phyloP scores from a whole-genome alignment of 441 rosid species.

The Pelargonium myrrhifolium region DNA sequence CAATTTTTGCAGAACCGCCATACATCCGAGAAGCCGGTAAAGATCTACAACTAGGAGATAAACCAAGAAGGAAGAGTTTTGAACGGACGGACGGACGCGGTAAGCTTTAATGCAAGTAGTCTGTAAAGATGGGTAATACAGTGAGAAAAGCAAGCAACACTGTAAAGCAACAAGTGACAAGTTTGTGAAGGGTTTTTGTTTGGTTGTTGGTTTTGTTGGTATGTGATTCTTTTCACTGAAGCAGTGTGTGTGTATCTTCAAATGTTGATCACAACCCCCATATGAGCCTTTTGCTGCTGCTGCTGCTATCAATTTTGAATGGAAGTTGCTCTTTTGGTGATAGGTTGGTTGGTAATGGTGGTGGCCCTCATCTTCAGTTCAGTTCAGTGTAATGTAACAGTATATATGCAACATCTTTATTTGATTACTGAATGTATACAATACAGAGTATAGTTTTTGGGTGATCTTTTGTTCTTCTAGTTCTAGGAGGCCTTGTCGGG shows the following conservation, averaged over 20 bases:
- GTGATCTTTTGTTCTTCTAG: too few relatives aligned
- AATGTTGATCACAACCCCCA: not conserved
- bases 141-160: not conserved
- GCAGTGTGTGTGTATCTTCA: not conserved
- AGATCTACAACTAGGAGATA: slow-evolving; percentile 42
- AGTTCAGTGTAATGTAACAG: slow-evolving; percentile 25
- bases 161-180: not conserved
- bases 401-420: slow-evolving; percentile 23
- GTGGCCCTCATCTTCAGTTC: slow-evolving; percentile 10
- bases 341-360: too few relatives aligned
- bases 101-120: not conserved
- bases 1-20: slow-evolving; percentile 48
- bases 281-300: not conserved
- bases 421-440: slow-evolving; percentile 19
- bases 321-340: not conserved
- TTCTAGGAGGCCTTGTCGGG: too few relatives aligned
- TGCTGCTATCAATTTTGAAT: slow-evolving; percentile 9
- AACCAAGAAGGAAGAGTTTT: not conserved
- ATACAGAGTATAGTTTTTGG: slow-evolving; percentile 26
- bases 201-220: slow-evolving; percentile 5
- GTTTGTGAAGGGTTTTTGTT: not conserved
- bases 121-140: slow-evolving; percentile 6
- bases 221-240: not conserved
- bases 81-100: not conserved
- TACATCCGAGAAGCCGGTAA: slow-evolving; percentile 54